Base-by-base conservation (phyloP, 805 yeast genomes). In the Monosporozyma unispora region DNA sequence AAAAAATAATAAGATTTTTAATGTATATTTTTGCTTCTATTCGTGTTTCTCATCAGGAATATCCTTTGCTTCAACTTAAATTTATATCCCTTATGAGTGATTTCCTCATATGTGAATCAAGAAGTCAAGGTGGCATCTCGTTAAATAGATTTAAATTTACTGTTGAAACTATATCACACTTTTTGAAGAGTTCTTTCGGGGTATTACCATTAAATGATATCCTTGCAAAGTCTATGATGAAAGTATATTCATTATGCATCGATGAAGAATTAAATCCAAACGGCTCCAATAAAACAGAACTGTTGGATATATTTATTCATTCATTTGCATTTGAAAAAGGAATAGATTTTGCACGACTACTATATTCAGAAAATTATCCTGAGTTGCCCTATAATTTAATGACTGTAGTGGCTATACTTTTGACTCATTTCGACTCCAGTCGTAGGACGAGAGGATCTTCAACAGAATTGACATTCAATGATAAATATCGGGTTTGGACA, bases 1-100 rank as follows among this genome's bases (percentile, higher is more conserved):
- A 63, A 46, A 58, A 58, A 44, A 35, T 60, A 1, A 51, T 64
- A 22, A 49, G 69, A 46, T 51, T 62, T 38, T 52, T 58, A 3
- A 42, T 57, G 19, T 65, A 57, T 45, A 50, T 64, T 4, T 57
- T 62, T 25, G 52, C 55, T 23, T 57, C 67, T 1, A 44, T 56
- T 27, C 50, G 9, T 21, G 29, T 39, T 21, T 47, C 25, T 21
- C 37, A 12, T 11, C 25, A n/a, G 9, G 54, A 52, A 6, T 50
- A 50, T 18, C 10, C 42, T 2, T 47, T 44, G n/a, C 5, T 62
- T 10, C 58, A 56, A 40, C 22, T 52, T 18, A 52, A 46, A 31
- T 62, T 52, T 42, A 35, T 58, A 2, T 47, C 61, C 2, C 23
- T 58, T 16, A 49, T 54, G n/a, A 57, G 52, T 3, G 57, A 54